phyloP scores from a whole-genome alignment of 108 stramenopile genomes.

The Pseudonitzschia delicatissima region DNA sequence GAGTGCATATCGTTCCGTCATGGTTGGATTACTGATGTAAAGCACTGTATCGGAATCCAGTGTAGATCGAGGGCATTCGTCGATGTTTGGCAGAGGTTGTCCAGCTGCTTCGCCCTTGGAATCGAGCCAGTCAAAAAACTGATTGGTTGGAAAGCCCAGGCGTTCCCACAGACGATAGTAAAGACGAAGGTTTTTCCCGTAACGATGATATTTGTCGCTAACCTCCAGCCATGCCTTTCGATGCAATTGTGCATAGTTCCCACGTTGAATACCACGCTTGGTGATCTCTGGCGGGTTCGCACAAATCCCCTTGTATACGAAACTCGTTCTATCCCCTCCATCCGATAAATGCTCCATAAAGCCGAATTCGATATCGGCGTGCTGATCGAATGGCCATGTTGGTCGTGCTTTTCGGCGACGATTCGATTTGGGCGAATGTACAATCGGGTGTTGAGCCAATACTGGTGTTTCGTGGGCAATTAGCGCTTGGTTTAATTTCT shows the following conservation, averaged over 20 bases:
- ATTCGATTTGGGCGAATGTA: background rate
- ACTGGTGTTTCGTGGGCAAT: conserved; percentile 2
- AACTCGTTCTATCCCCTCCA: conserved; percentile 13
- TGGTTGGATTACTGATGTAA: conserved; percentile 65
- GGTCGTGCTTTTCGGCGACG: conserved; percentile 23
- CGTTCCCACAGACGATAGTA: conserved; percentile 87
- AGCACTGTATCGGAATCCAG: conserved; percentile 83
- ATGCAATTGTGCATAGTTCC: conserved; percentile 77
- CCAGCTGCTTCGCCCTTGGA: conserved; percentile 74
- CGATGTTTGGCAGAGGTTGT: conserved; percentile 57
- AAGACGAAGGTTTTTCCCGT: conserved; percentile 87
- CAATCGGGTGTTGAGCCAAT: no score
- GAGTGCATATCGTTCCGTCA: conserved; percentile 57
- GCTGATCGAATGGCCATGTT: conserved; percentile 25
- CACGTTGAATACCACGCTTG: conserved; percentile 64
- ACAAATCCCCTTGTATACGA: conserved; percentile 71
- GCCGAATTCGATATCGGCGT: conserved; percentile 8
- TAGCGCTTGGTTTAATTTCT: background rate
- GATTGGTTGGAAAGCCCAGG: conserved; percentile 66
- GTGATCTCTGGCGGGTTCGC: conserved; percentile 74
- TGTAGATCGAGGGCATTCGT: conserved; percentile 66
- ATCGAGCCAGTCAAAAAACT: conserved; percentile 91
- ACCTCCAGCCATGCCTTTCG: conserved; percentile 90
- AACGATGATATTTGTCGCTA: conserved; percentile 87
- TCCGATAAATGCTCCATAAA: conserved; percentile 25